phyloP scores from a whole-genome alignment of 805 yeast genomes.

The Tetrapisispora taiwanensis region DNA sequence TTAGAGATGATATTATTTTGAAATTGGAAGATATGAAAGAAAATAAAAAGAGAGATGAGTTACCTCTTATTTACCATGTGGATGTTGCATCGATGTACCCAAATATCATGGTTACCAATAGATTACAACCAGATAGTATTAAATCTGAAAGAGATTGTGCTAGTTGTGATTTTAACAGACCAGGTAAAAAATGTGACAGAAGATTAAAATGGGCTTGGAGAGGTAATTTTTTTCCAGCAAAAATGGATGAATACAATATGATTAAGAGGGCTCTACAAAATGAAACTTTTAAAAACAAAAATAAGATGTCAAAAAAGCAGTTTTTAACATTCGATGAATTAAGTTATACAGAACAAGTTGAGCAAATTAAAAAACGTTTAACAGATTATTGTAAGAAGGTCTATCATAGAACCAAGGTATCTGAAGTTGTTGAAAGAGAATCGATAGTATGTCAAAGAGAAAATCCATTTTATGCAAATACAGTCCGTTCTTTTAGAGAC shows the following conservation, averaged over 20 bases:
- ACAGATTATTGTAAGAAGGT: slow-evolving; percentile 79
- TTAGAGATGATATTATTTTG: slow-evolving; percentile 46
- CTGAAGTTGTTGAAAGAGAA: slow-evolving; percentile 79
- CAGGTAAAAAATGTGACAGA: slow-evolving; percentile 89
- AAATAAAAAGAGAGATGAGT: slow-evolving; percentile 58
- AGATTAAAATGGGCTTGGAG: slow-evolving; percentile 96
- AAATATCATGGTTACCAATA: slow-evolving; percentile 93
- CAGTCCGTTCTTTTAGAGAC: slow-evolving; percentile 90
- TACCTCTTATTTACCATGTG: slow-evolving; percentile 88
- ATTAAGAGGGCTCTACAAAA: slow-evolving; percentile 71
- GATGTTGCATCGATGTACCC: slow-evolving; percentile 99
- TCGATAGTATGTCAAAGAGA: slow-evolving; percentile 95
- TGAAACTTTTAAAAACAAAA: slow-evolving; percentile 63
- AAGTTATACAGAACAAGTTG: slow-evolving; percentile 66
- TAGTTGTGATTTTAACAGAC: slow-evolving; percentile 91
- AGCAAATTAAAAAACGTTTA: slow-evolving; percentile 62
- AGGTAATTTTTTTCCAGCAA: slow-evolving; percentile 90
- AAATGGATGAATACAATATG: slow-evolving; percentile 84
- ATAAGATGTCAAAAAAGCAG: slow-evolving; percentile 45
- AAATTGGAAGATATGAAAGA: slow-evolving; percentile 49
- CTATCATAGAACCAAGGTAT: slow-evolving; percentile 68
- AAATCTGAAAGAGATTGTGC: slow-evolving; percentile 93
- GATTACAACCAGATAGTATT: slow-evolving; percentile 97
- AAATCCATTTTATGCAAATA: slow-evolving; percentile 91
- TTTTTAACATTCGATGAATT: slow-evolving; percentile 65